Conservation (phyloP, 2,329 filamentous ascomycete species). For the Cercospora sp. region DNA sequence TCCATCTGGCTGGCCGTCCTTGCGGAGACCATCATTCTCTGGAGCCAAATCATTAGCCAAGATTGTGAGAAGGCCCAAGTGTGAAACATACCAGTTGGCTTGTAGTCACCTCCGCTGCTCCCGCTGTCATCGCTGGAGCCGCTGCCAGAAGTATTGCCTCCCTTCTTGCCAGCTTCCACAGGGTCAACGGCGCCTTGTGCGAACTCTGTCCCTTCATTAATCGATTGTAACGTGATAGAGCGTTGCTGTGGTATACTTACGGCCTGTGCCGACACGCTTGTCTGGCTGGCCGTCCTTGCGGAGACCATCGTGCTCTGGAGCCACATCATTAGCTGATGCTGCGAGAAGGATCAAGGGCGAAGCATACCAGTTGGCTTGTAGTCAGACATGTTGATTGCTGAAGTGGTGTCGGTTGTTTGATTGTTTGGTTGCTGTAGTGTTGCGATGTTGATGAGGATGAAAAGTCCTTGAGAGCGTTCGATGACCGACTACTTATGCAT, state of each 20-base stretch:
- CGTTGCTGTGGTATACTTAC: not conserved
- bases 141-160: conserved; percentile 36
- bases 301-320: conserved; percentile 45
- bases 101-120: conserved; percentile 32
- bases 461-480: conserved; percentile 6
- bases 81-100: conserved; percentile 36
- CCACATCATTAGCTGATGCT: conserved; percentile 4
- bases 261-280: conserved; percentile 45
- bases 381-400: conserved; percentile 35
- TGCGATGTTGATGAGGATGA: conserved; percentile 9
- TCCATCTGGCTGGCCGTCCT: conserved; percentile 45
- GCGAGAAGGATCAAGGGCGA: not conserved
- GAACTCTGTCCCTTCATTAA: not conserved
- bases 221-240: not conserved
- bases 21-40: conserved; percentile 47
- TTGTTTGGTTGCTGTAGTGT: conserved; percentile 13
- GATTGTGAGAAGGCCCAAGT: not conserved
- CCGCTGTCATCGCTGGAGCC: conserved; percentile 10
- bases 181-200: conserved; percentile 42
- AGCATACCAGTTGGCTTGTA: conserved; percentile 40
- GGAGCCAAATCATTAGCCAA: conserved; percentile 11
- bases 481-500: conserved; percentile 12
- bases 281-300: conserved; percentile 47
- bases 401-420: conserved; percentile 7
- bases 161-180: conserved; percentile 44